These are phyloP conservation scores for Exserohilum turcica DNA, from an alignment of 2,329 filamentous ascomycete species.

Conservation along the genomic window DNA sequence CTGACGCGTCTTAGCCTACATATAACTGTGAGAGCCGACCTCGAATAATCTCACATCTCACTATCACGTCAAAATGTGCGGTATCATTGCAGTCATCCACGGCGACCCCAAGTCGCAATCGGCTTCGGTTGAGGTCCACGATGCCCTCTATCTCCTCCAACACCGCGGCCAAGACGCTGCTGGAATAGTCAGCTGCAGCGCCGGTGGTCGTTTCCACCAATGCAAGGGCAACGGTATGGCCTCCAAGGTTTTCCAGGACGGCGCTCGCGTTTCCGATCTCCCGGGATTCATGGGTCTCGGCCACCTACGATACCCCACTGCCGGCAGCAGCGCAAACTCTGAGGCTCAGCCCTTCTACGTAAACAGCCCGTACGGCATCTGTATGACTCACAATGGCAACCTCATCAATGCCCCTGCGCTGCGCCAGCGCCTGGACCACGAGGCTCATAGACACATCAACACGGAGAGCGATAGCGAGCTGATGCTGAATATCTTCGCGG, in stretches of 20 bases:
- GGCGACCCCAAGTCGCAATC: slow-evolving; percentile 47
- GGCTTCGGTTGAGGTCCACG: slow-evolving; percentile 53
- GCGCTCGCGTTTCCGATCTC: slow-evolving; percentile 71
- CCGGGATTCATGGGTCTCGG: slow-evolving; percentile 86
- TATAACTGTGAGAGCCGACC: background rate
- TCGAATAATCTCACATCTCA: background rate
- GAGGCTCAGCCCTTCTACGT: slow-evolving; percentile 94
- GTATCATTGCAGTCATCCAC: slow-evolving; percentile 58
- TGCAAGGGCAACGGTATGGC: slow-evolving; percentile 92
- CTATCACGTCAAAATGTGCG: slow-evolving; percentile 52
- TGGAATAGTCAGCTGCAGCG: slow-evolving; percentile 77
- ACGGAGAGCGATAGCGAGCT: slow-evolving; percentile 87
- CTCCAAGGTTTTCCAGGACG: slow-evolving; percentile 81
- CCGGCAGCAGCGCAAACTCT: slow-evolving; percentile 79
- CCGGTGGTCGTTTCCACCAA: slow-evolving; percentile 80
- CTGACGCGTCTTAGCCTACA: slow-evolving; percentile 32
- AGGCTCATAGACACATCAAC: slow-evolving; percentile 85
- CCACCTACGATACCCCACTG: slow-evolving; percentile 88
- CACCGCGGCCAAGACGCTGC: slow-evolving; percentile 85
- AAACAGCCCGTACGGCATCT: slow-evolving; percentile 82
- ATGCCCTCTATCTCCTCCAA: slow-evolving; percentile 48
- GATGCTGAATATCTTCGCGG: slow-evolving; percentile 86
- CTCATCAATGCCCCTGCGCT: slow-evolving; percentile 78
- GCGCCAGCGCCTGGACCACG: slow-evolving; percentile 72
- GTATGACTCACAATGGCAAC: slow-evolving; percentile 85